phyloP scores from a whole-genome alignment of 257 asterid genomes.

The Solanum lycopersicoides region DNA sequence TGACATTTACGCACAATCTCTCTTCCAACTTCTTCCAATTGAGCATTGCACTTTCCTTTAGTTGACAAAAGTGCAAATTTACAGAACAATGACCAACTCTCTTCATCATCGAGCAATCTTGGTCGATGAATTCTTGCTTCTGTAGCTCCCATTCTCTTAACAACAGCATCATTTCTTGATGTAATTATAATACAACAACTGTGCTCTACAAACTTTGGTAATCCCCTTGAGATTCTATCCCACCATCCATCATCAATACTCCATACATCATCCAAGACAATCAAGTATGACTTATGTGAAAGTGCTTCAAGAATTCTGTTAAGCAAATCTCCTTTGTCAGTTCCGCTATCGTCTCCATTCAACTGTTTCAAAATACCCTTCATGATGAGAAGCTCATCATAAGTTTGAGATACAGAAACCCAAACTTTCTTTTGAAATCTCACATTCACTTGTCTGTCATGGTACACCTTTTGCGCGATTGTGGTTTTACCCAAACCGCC shows the following conservation, averaged over 20 bases:
- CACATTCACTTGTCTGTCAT: not conserved
- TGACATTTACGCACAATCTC: conserved; percentile 11
- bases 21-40: conserved; percentile 2
- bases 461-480: conserved; percentile 11
- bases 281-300: conserved; percentile 1
- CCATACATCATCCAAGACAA: conserved; percentile 27
- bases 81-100: conserved; percentile 13
- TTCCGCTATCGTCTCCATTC: not conserved
- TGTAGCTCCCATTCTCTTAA: conserved; percentile 2
- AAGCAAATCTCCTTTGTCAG: not conserved
- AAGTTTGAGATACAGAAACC: conserved; percentile 14
- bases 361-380: conserved; percentile 12
- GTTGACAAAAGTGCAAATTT: conserved; percentile 4
- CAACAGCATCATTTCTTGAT: conserved; percentile 5
- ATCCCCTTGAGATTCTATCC: conserved; percentile 3
- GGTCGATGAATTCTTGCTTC: conserved; percentile 5
- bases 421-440: conserved; percentile 9
- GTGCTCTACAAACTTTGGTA: conserved; percentile 2
- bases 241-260: conserved; percentile 12
- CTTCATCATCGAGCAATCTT: conserved; percentile 1
- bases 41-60: not conserved
- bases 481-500: conserved; percentile 26
- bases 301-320: conserved; percentile 1
- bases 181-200: conserved; percentile 12
- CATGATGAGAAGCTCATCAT: conserved; percentile 4